Evolutionary conservation across 2,329 filamentous ascomycete genomes (phyloP), one percentile per base, ranked within the genome.

Genomic region (Chalaropsis ovoidea): DNA sequence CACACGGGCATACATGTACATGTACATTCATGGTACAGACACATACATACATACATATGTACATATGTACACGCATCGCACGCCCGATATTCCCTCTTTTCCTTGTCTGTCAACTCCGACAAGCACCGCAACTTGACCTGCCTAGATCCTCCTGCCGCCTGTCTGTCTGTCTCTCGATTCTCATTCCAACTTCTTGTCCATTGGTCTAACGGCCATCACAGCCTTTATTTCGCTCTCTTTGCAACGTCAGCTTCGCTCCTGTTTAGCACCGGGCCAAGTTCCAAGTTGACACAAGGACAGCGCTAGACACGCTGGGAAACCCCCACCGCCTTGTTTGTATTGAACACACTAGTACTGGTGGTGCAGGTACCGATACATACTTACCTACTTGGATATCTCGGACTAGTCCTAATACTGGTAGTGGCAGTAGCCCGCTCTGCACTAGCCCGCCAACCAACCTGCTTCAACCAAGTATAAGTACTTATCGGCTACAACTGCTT

Each of bases 61-160:
- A 49, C n/a, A 22, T 49, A 49, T 35, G 3, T 7, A 49, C 22
- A 22, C n/a, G 19, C 22, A 24, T 49, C 19, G 47, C 19, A 10
- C 8, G 15, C 24, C 47, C 24, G 15, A 52, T 13, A 19, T 58
- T 58, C 31, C 54, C 31, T 58, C 27, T 58, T 58, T 58, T 58
- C 54, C 54, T 58, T 58, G 54, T 58, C 31, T 58, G 24, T 39
- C 54, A 39, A 35, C 54, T 58, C 8, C 27, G 8, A 58, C 17
- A 7, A n/a, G 27, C 27, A 39, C 4, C 24, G 24, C 11, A n/a
- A 39, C 54, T 52, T 24, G 27, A 27, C 13, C 8, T 19, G 22
- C 13, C 31, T 58, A 39, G 27, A 13, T 39, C n/a, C 43, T 47
- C 17, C 43, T 47, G 15, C 6, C 43, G n/a, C 43, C 43, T 19